Evolutionary conservation across 495 filamentous ascomycete species (phyloP).

Genomic region (Diplogelasinospora grovesii): DNA sequence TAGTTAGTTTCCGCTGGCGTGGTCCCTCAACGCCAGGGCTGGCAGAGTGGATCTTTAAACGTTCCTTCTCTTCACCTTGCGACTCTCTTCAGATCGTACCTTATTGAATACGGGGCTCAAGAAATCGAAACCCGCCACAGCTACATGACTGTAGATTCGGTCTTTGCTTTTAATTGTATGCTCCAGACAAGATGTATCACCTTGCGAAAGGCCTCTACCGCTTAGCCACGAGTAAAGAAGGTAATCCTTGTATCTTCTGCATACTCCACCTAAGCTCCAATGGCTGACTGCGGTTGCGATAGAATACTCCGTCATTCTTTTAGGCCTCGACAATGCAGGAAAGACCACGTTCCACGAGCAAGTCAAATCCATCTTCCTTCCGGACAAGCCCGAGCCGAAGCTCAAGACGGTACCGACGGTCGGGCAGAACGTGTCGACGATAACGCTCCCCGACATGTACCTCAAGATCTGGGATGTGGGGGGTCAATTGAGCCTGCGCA

Average conservation of each 20-base stretch:
- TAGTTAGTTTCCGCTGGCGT: no score
- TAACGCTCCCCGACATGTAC: slow-evolving; percentile 84
- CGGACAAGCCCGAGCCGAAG: slow-evolving; percentile 52
- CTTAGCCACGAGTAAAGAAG: slow-evolving; percentile 92
- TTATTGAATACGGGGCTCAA: no score
- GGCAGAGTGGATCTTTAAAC: no score
- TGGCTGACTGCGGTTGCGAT: not conserved
- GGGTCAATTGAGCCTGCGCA: slow-evolving; percentile 80
- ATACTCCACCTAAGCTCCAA: not conserved
- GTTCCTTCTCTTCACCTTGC: no score
- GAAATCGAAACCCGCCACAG: no score
- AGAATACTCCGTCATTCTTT: slow-evolving; percentile 97
- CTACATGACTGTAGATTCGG: no score
- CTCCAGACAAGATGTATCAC: slow-evolving; percentile 87
- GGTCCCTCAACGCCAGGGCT: no score
- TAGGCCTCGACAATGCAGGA: slow-evolving; percentile 95
- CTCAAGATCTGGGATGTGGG: slow-evolving; percentile 98
- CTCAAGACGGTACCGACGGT: slow-evolving; percentile 88
- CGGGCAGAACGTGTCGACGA: slow-evolving; percentile 91
- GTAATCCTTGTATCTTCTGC: slow-evolving; percentile 32
- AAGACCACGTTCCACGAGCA: slow-evolving; percentile 98
- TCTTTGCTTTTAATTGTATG: no score
- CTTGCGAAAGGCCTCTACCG: slow-evolving; percentile 91
- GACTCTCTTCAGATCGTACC: no score
- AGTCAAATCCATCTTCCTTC: slow-evolving; percentile 79